phyloP scores from a whole-genome alignment of 345 rosid genomes.

The Gossypium sturtianum region DNA sequence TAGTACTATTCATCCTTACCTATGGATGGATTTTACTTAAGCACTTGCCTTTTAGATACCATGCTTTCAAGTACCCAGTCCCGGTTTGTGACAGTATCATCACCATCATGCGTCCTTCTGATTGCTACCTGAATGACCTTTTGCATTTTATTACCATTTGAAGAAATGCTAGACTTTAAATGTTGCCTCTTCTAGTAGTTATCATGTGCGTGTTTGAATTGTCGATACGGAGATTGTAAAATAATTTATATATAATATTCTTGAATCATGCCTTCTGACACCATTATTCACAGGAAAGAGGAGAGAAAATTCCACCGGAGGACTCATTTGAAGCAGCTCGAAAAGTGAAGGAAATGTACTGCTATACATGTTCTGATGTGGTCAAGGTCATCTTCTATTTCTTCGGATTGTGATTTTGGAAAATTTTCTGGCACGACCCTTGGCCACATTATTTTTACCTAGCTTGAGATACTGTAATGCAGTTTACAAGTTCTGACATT shows the following conservation, averaged over 20 bases:
- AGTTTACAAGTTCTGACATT: not conserved
- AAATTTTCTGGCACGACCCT: too few species aligned
- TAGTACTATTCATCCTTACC: not conserved
- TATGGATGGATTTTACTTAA: not conserved
- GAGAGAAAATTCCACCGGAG: constrained; percentile 93
- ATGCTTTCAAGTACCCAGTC: not conserved
- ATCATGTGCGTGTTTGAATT: too few species aligned
- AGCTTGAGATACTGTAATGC: not conserved
- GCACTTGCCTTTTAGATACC: not conserved
- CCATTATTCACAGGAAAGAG: constrained; percentile 68
- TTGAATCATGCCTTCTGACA: constrained; percentile 16
- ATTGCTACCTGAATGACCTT: not conserved
- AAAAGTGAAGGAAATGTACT: constrained; percentile 85
- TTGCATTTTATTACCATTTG: not conserved
- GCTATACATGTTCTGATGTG: constrained; percentile 88
- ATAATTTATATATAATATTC: not conserved
- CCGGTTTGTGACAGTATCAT: not conserved
- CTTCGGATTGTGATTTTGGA: not conserved
- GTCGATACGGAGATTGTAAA: too few species aligned
- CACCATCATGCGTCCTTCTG: not conserved
- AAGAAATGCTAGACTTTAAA: not conserved
- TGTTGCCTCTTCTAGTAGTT: too few species aligned
- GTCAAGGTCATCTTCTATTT: constrained; percentile 59
- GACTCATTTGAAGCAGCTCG: constrained; percentile 93
- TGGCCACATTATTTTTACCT: not conserved